phyloP scores from a whole-genome alignment of 148 eudicot genomes.

The Limonium bicolor region DNA sequence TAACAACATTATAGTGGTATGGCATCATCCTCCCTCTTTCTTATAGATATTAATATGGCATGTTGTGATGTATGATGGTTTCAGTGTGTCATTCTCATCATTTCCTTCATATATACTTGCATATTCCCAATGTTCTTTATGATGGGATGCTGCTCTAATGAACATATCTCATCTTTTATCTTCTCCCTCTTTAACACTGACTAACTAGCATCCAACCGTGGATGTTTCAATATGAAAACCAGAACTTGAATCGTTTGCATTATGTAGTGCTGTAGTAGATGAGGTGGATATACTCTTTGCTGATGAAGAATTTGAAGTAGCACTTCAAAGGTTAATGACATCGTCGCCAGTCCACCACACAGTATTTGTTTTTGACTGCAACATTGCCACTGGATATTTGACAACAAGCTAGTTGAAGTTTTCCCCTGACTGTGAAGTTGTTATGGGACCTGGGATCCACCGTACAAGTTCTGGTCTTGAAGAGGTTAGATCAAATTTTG shows the following conservation, averaged over 20 bases:
- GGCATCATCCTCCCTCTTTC: background rate
- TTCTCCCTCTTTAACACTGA: background rate
- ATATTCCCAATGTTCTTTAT: too few species aligned
- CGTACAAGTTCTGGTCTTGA: constrained; percentile 84
- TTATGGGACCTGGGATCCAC: constrained; percentile 96
- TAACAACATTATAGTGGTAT: constrained; percentile 68
- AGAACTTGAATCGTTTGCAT: constrained; percentile 4
- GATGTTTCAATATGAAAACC: too few species aligned
- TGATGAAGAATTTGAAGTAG: constrained; percentile 78
- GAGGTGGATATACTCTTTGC: constrained; percentile 89
- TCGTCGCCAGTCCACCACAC: constrained; percentile 55
- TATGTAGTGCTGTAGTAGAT: constrained; percentile 75
- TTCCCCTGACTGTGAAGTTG: constrained; percentile 83
- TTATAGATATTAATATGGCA: background rate
- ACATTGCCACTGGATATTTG: constrained; percentile 76
- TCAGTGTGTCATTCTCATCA: too few species aligned
- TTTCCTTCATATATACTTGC: too few species aligned
- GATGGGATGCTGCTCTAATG: too few species aligned
- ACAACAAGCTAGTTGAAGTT: constrained; percentile 66
- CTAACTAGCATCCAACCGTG: background rate
- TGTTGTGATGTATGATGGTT: too few species aligned
- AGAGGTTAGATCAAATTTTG: constrained; percentile 40
- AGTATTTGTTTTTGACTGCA: constrained; percentile 93
- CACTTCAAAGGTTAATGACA: constrained; percentile 52
- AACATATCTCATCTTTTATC: too few species aligned